phyloP scores from a whole-genome alignment of 1,284 basidiomycete genomes.

The Tylopilus sp. region DNA sequence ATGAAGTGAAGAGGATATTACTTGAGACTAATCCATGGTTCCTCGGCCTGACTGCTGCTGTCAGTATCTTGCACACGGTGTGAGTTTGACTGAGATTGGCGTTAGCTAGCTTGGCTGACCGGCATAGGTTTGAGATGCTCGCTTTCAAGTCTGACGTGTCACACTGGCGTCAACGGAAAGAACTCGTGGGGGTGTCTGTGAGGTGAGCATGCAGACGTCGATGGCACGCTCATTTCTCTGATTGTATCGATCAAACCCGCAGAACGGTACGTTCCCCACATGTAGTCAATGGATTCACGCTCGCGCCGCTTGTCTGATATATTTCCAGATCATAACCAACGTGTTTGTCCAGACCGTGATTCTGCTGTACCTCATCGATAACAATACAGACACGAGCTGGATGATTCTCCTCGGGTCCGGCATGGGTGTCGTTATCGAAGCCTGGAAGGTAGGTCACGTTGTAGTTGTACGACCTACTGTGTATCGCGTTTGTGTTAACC shows the following conservation, averaged over 20 bases:
- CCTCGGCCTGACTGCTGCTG: slow-evolving; percentile 74
- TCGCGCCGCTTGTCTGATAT: slow-evolving; percentile 10
- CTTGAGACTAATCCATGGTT: slow-evolving; percentile 94
- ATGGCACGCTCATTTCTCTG: slow-evolving; percentile 3
- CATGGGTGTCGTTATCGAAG: slow-evolving; percentile 86
- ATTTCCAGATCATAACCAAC: slow-evolving; percentile 79
- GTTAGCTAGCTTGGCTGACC: slow-evolving; percentile 4
- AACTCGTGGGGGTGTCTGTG: slow-evolving; percentile 80
- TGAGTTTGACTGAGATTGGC: slow-evolving; percentile 40
- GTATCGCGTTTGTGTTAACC: slow-evolving; percentile 11
- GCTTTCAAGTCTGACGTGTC: slow-evolving; percentile 93
- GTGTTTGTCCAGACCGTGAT: slow-evolving; percentile 89
- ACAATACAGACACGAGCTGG: slow-evolving; percentile 92
- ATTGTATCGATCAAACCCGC: slow-evolving; percentile 15
- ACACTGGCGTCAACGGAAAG: slow-evolving; percentile 93
- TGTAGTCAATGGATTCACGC: slow-evolving; percentile 9
- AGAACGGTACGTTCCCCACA: slow-evolving; percentile 41
- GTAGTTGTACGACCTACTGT: slow-evolving; percentile 7
- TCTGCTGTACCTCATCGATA: slow-evolving; percentile 91
- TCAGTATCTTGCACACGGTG: slow-evolving; percentile 85
- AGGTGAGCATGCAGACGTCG: slow-evolving; percentile 42
- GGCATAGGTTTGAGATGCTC: slow-evolving; percentile 81
- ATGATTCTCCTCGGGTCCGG: slow-evolving; percentile 92
- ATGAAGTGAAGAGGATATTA: slow-evolving; percentile 92
- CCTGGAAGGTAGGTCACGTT: slow-evolving; percentile 77